Percentiles rank a stretch among this genome's conserved stretches.
phyloP scores from a whole-genome alignment of 495 filamentous ascomycete genomes.

The Cercophora samala region DNA sequence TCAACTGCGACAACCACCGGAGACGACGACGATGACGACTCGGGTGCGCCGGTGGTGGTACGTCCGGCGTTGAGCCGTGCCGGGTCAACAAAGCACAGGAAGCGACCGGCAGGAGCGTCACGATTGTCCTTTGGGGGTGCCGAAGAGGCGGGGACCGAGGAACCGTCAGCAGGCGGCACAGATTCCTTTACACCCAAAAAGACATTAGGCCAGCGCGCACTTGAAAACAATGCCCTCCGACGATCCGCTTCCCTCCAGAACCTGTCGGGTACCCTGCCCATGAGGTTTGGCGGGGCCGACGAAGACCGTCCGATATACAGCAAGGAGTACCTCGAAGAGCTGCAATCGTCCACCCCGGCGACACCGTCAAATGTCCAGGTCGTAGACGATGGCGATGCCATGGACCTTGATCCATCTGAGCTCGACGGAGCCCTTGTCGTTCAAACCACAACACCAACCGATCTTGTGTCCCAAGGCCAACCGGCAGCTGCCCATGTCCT shows the following conservation, averaged over 20 bases:
- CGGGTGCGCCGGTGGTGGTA: conserved; percentile 35
- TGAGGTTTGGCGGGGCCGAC: conserved; percentile 57
- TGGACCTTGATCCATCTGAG: conserved; percentile 51
- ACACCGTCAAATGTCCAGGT: conserved; percentile 59
- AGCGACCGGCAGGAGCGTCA: conserved; percentile 61
- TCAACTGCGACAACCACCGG: conserved; percentile 30
- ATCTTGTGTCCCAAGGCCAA: conserved; percentile 9
- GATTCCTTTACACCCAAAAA: conserved; percentile 60
- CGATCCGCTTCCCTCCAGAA: conserved; percentile 31
- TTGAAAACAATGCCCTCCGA: conserved; percentile 68
- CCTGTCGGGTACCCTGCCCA: conserved; percentile 47
- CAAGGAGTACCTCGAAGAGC: conserved; percentile 78
- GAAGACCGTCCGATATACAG: conserved; percentile 77
- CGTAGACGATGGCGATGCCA: conserved; percentile 33
- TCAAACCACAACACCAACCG: conserved; percentile 43
- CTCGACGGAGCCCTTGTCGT: conserved; percentile 61
- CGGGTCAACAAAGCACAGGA: conserved; percentile 49
- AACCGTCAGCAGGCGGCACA: conserved; percentile 5
- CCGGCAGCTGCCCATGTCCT: conserved; percentile 48
- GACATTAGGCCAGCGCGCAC: conserved; percentile 62
- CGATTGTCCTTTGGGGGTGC: conserved; percentile 72
- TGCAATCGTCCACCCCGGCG: conserved; percentile 76
- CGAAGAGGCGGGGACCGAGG: conserved; percentile 48
- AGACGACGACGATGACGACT: conserved; percentile 40
- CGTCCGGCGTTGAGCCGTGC: conserved; percentile 38